Percentiles rank a stretch among this genome's conserved stretches.
Evolutionary conservation across 768 basidiomycete species (phyloP).

Genomic region (Lactarius sp.): DNA sequence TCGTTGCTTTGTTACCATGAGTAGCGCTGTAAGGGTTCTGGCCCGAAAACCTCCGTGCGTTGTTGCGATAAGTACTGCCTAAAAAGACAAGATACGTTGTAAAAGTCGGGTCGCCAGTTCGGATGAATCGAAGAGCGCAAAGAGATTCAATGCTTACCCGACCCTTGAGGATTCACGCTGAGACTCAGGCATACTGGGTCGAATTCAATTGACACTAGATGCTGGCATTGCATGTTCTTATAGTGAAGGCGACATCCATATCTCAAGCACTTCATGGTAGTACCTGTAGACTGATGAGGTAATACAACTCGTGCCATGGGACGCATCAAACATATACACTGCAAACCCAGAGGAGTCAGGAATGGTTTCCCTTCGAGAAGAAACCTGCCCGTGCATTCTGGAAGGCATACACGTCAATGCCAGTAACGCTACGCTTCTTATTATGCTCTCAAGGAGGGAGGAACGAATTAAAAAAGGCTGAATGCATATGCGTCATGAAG

Average conservation of each 20-base stretch:
- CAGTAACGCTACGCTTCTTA: slow-evolving; percentile 4
- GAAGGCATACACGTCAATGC: background rate
- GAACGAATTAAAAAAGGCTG: background rate
- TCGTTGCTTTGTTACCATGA: slow-evolving; percentile 40
- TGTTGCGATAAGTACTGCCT: slow-evolving; percentile 3
- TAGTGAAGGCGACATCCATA: background rate
- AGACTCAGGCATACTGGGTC: background rate
- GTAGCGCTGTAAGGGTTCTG: slow-evolving; percentile 70
- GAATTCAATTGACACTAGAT: background rate
- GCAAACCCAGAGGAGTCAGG: background rate
- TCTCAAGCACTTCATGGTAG: background rate
- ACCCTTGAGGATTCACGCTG: background rate
- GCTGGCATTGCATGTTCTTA: background rate
- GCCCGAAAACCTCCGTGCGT: slow-evolving; percentile 58
- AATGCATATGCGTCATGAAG: background rate
- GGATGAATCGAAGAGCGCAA: background rate
- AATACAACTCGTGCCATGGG: background rate
- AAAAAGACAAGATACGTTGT: slow-evolving; percentile 44
- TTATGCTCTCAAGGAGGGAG: background rate
- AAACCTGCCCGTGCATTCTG: background rate
- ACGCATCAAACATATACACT: background rate
- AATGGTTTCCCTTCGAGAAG: slow-evolving; percentile 1
- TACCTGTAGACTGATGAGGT: background rate
- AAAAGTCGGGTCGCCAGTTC: slow-evolving; percentile 45
- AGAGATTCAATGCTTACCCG: background rate